phyloP scores from a whole-genome alignment of 345 rosid genomes.

The Aquilaria sinensis region DNA sequence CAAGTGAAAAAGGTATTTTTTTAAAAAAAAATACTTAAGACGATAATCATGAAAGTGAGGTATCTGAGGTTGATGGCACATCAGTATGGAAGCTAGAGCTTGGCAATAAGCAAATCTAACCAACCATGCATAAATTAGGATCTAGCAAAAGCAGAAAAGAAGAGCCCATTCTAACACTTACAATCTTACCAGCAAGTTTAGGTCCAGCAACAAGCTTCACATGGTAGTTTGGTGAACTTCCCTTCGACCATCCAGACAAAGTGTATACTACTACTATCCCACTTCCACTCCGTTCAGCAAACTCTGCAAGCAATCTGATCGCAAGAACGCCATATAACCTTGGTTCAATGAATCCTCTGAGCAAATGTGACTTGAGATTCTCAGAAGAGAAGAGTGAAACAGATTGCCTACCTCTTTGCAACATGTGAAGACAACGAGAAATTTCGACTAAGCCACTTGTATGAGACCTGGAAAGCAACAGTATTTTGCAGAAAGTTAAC shows the following conservation, averaged over 20 bases:
- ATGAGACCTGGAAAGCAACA: conserved; percentile 66
- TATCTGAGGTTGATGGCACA: too few relatives aligned
- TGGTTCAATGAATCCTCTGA: background rate
- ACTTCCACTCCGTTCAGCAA: conserved; percentile 49
- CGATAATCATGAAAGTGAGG: too few relatives aligned
- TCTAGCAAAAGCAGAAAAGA: too few relatives aligned
- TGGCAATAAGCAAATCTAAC: too few relatives aligned
- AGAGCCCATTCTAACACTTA: too few relatives aligned
- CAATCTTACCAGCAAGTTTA: conserved; percentile 62
- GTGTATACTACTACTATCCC: conserved; percentile 64
- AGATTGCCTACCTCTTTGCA: conserved; percentile 77
- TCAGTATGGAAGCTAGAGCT: too few relatives aligned
- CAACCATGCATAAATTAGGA: too few relatives aligned
- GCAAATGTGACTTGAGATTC: conserved; percentile 6
- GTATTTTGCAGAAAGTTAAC: conserved; percentile 2
- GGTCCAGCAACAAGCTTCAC: conserved; percentile 60
- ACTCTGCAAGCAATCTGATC: conserved; percentile 74
- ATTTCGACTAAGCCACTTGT: conserved; percentile 93
- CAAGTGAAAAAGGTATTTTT: too few relatives aligned
- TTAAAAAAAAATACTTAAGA: too few relatives aligned
- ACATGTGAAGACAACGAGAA: conserved; percentile 64
- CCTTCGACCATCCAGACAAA: conserved; percentile 81
- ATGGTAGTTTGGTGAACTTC: conserved; percentile 46
- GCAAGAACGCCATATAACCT: background rate
- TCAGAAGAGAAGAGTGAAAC: background rate